Base-by-base conservation (phyloP, 1,284 basidiomycete genomes). In the Pseudozyma hubeiensis region DNA sequence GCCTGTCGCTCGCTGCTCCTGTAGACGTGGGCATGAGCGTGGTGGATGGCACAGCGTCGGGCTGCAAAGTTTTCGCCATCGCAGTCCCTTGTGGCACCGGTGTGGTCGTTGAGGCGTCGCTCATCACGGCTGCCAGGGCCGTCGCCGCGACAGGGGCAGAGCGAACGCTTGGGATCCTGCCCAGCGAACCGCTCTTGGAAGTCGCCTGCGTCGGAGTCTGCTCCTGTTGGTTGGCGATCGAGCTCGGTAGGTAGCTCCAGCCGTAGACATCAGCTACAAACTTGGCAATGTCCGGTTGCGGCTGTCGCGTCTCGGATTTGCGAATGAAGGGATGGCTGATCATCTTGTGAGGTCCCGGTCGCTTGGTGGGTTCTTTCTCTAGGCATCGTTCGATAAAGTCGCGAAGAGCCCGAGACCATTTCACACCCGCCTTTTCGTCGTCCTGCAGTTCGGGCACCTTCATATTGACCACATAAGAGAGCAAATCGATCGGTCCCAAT, bases 261-360 rank as follows among this genome's bases (percentile, higher is more conserved):
- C 89, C 90, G 90, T 93, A 95, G 31, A 98, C 90, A 80, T 92
- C 89, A 53, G 91, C 89, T 50, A 99, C 91, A 93, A 95, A 99
- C 30, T 79, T 78, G 53, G 77, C 82, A 65, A 84, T 80, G 47
- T 83, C 81, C 48, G 94, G 90, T 45, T 79, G 83, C 4, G 84
- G 82, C 75, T 93, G 91, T 82, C 91, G 89, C 82, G 90, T 90
- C 88, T 93, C 92, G 52, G 89, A 89, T 63, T 88, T 88, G 50
- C 88, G 85, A 73, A 99, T 91, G 91, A 94, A 98, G 2, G 92
- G 91, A 85, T 99, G 96, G 48, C 87, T 85, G 45, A 97, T 87
- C 87, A 98, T 90, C 78, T 93, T 90, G 74, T 89, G 90, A 0
- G 97, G 97, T 24, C 91, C 91, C 7, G 93, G 94, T 52, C 96